phyloP scores from a whole-genome alignment of 441 rosid species.

The Isatis lusitanica region DNA sequence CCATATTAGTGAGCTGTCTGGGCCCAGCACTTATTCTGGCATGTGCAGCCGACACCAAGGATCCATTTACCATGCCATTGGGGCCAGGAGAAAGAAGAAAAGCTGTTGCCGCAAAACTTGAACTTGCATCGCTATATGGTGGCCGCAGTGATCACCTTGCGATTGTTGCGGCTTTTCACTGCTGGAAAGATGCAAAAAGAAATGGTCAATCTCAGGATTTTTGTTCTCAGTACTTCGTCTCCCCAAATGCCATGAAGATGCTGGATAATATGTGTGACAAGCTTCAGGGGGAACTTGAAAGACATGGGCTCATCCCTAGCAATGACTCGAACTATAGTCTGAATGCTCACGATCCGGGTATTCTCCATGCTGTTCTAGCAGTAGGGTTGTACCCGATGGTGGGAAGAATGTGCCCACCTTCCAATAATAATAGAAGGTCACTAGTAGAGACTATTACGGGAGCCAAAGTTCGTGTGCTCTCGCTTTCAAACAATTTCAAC shows the following conservation, averaged over 20 bases:
- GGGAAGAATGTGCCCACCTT: slow-evolving; percentile 58
- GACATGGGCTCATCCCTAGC: slow-evolving; percentile 60
- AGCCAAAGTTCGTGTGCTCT: slow-evolving; percentile 62
- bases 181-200: slow-evolving; percentile 75
- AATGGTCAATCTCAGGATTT: slow-evolving; percentile 41
- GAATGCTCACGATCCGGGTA: slow-evolving; percentile 70
- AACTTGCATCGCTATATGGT: slow-evolving; percentile 74
- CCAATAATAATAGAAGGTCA: slow-evolving; percentile 46
- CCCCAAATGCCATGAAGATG: slow-evolving; percentile 69
- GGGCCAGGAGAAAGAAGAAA: slow-evolving; percentile 61
- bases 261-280: slow-evolving; percentile 69
- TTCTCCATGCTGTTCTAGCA: slow-evolving; percentile 69
- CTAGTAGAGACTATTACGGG: slow-evolving; percentile 65
- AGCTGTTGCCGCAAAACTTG: slow-evolving; percentile 60
- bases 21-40: slow-evolving; percentile 90
- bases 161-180: slow-evolving; percentile 76
- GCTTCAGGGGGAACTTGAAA: slow-evolving; percentile 63
- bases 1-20: slow-evolving; percentile 82
- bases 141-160: slow-evolving; percentile 87
- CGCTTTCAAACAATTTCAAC: slow-evolving; percentile 55
- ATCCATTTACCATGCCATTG: slow-evolving; percentile 80
- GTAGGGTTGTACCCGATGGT: slow-evolving; percentile 86
- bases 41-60: slow-evolving; percentile 78
- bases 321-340: slow-evolving; percentile 53
- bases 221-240: slow-evolving; percentile 71